A percentile compares a stretch with the other conserved stretches of the same genome.
Evolutionary conservation across 2,329 filamentous ascomycete species (phyloP).

Genomic region (Hymenoscyphus albidus): DNA sequence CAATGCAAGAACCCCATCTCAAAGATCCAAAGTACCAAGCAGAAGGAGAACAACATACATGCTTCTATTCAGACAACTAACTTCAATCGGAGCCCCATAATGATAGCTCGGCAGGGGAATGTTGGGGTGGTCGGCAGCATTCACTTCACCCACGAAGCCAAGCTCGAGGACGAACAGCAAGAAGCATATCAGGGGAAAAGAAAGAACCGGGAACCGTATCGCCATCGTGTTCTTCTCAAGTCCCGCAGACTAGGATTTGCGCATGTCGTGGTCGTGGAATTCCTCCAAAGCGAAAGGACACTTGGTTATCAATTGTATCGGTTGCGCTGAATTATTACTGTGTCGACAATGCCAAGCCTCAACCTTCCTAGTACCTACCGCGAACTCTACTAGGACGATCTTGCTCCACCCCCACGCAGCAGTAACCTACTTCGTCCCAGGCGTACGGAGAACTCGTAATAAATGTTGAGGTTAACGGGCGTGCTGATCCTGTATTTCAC

Average conservation of each 20-base stretch:
- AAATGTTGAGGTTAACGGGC: too few relatives aligned
- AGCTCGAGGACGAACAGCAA: slow-evolving; percentile 11
- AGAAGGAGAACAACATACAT: slow-evolving; percentile 49
- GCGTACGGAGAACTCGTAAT: too few relatives aligned
- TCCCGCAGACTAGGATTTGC: slow-evolving; percentile 1
- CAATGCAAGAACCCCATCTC: neutral
- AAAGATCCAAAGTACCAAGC: too few relatives aligned
- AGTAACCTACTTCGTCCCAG: too few relatives aligned
- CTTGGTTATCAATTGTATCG: slow-evolving; percentile 1
- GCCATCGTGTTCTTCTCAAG: slow-evolving; percentile 12
- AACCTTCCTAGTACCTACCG: neutral
- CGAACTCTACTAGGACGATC: too few relatives aligned
- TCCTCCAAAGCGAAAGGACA: neutral
- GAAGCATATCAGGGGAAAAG: slow-evolving; percentile 5
- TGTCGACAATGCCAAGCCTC: neutral
- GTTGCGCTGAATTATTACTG: too few relatives aligned
- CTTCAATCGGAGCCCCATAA: slow-evolving; percentile 62
- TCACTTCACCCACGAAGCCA: slow-evolving; percentile 8
- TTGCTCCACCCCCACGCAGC: too few relatives aligned
- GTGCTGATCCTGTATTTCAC: too few relatives aligned
- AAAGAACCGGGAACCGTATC: slow-evolving; percentile 9
- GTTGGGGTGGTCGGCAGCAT: slow-evolving; percentile 25
- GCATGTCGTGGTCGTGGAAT: slow-evolving; percentile 7
- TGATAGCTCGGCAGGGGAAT: slow-evolving; percentile 54
- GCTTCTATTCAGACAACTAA: slow-evolving; percentile 72